A percentile compares a stretch with the other conserved stretches of the same genome.
Evolutionary conservation across 345 rosid genomes (phyloP).

Genomic region (Passiflora organensis): DNA sequence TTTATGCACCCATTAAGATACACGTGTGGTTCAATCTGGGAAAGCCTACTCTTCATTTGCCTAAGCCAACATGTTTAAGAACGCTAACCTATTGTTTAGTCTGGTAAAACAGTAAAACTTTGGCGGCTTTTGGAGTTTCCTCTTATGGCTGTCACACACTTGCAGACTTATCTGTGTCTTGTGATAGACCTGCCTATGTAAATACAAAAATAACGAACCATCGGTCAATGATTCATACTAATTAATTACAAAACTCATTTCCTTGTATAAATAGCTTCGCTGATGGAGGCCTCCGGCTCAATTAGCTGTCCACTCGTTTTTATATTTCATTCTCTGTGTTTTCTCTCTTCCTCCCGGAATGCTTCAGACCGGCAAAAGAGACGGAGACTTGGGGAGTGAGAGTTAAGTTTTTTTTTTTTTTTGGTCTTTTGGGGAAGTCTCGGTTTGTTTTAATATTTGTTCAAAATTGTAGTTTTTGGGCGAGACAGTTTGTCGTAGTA

Average conservation of each 20-base stretch:
- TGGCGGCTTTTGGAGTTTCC: slow-evolving; percentile 35
- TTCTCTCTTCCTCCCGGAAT: slow-evolving; percentile 26
- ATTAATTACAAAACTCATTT: not conserved
- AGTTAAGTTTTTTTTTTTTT: too few relatives aligned
- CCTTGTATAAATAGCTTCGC: slow-evolving; percentile 18
- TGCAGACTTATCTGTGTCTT: not conserved
- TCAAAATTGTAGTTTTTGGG: not conserved
- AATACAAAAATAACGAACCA: not conserved
- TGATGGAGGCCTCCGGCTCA: slow-evolving; percentile 25
- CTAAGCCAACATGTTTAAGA: slow-evolving; percentile 13
- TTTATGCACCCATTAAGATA: slow-evolving; percentile 11
- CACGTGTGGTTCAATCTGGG: slow-evolving; percentile 9
- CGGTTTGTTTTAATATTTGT: too few relatives aligned
- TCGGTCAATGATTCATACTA: not conserved
- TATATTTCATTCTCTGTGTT: slow-evolving; percentile 9
- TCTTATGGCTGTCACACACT: not conserved
- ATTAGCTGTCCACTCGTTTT: slow-evolving; percentile 78
- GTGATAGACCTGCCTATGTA: too few relatives aligned
- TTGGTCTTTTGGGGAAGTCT: too few relatives aligned
- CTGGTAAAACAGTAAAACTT: slow-evolving; percentile 5
- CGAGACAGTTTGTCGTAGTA: not conserved
- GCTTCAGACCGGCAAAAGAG: slow-evolving; percentile 33
- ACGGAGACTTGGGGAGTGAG: not conserved
- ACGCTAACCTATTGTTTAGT: slow-evolving; percentile 6
- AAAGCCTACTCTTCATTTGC: not conserved